These are phyloP conservation scores for Pichia sp. DNA, from an alignment of 1,139 yeast genomes.

Conservation along the genomic window DNA sequence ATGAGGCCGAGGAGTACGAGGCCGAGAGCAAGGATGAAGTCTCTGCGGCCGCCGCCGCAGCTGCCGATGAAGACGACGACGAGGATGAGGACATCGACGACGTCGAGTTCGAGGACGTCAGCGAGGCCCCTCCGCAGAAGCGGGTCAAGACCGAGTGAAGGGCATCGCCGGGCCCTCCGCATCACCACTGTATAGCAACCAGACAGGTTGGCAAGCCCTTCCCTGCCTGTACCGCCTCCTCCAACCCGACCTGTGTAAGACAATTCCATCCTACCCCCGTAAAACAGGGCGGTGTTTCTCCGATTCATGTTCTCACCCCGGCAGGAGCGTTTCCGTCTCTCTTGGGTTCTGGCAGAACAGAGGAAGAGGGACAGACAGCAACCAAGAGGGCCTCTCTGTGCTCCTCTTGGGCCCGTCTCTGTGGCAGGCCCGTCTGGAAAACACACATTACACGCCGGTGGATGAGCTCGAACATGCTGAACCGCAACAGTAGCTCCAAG, in stretches of 20 bases:
- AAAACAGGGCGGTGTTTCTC: background rate
- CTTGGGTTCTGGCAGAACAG: background rate
- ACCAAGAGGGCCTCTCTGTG: background rate
- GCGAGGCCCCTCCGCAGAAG: conserved; percentile 17
- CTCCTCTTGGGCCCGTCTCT: background rate
- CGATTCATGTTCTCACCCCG: background rate
- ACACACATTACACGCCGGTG: background rate
- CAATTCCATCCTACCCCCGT: background rate
- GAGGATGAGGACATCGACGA: conserved; percentile 22
- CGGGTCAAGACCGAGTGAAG: conserved; percentile 14
- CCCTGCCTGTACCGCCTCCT: background rate
- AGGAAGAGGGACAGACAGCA: background rate
- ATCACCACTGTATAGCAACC: too few species aligned
- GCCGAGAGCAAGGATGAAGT: conserved; percentile 16
- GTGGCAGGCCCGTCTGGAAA: background rate
- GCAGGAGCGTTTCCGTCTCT: background rate
- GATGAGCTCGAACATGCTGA: background rate
- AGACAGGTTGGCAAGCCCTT: background rate
- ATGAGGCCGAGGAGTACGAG: conserved; percentile 12
- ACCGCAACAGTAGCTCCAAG: background rate
- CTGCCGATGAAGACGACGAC: conserved; percentile 10
- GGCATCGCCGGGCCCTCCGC: background rate
- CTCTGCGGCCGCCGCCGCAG: conserved; percentile 10
- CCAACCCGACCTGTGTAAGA: background rate
- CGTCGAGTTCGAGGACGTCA: conserved; percentile 23